These are phyloP conservation scores for Aplosporella prunicola DNA, from an alignment of 2,329 filamentous ascomycete species.

Conservation along the genomic window DNA sequence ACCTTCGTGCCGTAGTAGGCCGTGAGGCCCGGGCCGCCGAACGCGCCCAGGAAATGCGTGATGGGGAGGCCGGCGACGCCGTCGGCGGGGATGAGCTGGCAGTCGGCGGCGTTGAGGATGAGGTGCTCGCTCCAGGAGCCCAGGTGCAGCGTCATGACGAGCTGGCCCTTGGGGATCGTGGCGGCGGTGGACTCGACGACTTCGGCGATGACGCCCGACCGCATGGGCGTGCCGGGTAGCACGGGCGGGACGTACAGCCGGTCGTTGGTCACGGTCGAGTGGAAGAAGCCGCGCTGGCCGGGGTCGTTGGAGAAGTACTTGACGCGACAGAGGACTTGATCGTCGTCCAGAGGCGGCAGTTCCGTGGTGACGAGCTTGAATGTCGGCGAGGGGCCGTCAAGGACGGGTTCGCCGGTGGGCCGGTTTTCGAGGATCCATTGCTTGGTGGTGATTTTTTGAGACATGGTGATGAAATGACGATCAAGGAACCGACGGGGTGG, in stretches of 20 bases:
- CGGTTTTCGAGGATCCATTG: conserved; percentile 38
- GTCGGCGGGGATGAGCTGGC: conserved; percentile 21
- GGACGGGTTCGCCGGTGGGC: conserved; percentile 26
- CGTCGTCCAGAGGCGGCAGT: conserved; percentile 25
- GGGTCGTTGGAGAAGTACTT: conserved; percentile 45
- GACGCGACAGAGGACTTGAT: conserved; percentile 39
- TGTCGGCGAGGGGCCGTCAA: conserved; percentile 29
- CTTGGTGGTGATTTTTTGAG: conserved; percentile 21
- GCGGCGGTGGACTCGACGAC: conserved; percentile 50
- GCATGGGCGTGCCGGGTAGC: conserved; percentile 59
- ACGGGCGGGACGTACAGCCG: conserved; percentile 61
- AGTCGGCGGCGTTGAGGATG: conserved; percentile 38
- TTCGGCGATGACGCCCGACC: conserved; percentile 50
- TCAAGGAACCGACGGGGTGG: too few relatives aligned
- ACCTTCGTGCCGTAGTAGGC: conserved; percentile 66
- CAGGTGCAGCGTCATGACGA: conserved; percentile 42
- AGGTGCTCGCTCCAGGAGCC: conserved; percentile 59
- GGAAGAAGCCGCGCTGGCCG: conserved; percentile 44
- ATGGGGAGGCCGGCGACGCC: conserved; percentile 28
- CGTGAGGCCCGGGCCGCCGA: conserved; percentile 52
- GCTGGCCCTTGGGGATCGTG: conserved; percentile 48
- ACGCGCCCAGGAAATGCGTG: conserved; percentile 38
- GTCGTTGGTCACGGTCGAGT: conserved; percentile 35
- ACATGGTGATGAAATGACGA: too few relatives aligned
- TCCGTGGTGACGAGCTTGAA: conserved; percentile 30